Conservation (phyloP, 306 rosid species). For the Prunus kanzakura region DNA sequence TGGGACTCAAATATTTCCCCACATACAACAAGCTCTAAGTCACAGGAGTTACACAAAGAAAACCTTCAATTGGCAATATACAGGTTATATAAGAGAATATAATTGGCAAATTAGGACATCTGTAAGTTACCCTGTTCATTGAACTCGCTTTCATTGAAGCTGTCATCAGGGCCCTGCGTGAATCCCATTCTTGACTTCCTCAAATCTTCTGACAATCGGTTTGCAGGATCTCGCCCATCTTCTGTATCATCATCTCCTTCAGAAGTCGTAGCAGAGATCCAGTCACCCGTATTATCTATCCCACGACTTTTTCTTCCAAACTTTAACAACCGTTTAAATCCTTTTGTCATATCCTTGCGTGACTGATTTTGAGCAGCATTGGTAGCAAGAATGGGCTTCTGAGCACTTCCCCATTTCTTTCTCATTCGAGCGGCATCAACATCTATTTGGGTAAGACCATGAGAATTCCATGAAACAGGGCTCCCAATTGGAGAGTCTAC, state of each 20-base stretch:
- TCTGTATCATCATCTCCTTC: conserved; percentile 98
- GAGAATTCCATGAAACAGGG: conserved; percentile 94
- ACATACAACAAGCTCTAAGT: background rate
- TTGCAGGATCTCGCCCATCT: conserved; percentile 88
- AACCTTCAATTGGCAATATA: conserved; percentile 4
- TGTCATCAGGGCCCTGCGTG: conserved; percentile 80
- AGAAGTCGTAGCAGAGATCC: conserved; percentile 99
- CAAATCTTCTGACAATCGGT: conserved; percentile 81
- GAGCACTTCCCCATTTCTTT: conserved; percentile 99
- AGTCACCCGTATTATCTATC: conserved; percentile 73
- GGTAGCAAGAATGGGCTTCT: conserved; percentile 74
- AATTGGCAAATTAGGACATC: conserved; percentile 14
- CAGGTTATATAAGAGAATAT: background rate
- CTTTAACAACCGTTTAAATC: conserved; percentile 85
- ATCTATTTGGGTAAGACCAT: conserved; percentile 70
- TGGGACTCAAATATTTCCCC: background rate
- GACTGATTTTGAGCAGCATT: conserved; percentile 79
- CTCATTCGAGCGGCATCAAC: conserved; percentile 91
- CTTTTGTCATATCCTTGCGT: conserved; percentile 89
- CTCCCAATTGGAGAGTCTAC: conserved; percentile 93
- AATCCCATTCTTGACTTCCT: conserved; percentile 98
- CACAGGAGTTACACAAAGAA: background rate
- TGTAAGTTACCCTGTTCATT: conserved; percentile 68
- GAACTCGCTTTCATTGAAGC: conserved; percentile 80
- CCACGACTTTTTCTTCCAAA: conserved; percentile 97